Conservation (phyloP, 768 basidiomycete genomes). For the Holtermannia corniformis region DNA sequence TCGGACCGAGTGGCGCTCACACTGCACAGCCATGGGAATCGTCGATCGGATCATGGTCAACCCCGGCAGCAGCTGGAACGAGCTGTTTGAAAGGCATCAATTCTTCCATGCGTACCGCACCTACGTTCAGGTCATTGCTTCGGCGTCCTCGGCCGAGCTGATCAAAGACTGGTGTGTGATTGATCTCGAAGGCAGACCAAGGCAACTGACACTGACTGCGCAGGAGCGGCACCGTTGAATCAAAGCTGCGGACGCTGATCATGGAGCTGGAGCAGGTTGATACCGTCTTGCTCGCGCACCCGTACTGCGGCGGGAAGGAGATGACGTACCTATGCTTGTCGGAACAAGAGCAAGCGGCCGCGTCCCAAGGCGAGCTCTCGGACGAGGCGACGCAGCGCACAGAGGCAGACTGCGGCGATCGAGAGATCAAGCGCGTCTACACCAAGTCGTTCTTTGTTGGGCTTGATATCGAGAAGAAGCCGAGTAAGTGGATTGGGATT, state of each 20-base stretch:
- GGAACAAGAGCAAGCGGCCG: constrained; percentile 77
- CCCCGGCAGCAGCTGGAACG: constrained; percentile 67
- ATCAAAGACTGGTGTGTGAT: constrained; percentile 80
- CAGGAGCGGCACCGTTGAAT: constrained; percentile 97
- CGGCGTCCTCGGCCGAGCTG: constrained; percentile 68
- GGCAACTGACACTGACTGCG: not conserved
- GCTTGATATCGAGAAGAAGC: constrained; percentile 79
- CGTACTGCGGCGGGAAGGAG: constrained; percentile 88
- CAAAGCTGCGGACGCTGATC: constrained; percentile 85
- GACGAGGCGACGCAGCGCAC: constrained; percentile 62
- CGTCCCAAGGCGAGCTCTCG: constrained; percentile 78
- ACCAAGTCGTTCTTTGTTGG: constrained; percentile 99
- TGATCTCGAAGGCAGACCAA: not conserved
- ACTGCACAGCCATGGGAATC: constrained; percentile 68
- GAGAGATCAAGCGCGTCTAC: constrained; percentile 64
- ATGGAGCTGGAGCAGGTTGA: constrained; percentile 98
- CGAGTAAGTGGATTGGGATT: constrained; percentile 51
- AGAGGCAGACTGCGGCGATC: constrained; percentile 47
- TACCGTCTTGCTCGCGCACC: constrained; percentile 81
- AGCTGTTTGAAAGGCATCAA: constrained; percentile 89
- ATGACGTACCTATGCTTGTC: constrained; percentile 72
- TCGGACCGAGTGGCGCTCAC: not conserved
- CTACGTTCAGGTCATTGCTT: constrained; percentile 91
- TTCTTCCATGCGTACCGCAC: constrained; percentile 96
- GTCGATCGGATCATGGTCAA: constrained; percentile 85